Percentiles rank a stretch among this genome's conserved stretches.
These are phyloP conservation scores for Coniophora puteana DNA, from an alignment of 1,284 basidiomycete genomes.

Conservation along the genomic window DNA sequence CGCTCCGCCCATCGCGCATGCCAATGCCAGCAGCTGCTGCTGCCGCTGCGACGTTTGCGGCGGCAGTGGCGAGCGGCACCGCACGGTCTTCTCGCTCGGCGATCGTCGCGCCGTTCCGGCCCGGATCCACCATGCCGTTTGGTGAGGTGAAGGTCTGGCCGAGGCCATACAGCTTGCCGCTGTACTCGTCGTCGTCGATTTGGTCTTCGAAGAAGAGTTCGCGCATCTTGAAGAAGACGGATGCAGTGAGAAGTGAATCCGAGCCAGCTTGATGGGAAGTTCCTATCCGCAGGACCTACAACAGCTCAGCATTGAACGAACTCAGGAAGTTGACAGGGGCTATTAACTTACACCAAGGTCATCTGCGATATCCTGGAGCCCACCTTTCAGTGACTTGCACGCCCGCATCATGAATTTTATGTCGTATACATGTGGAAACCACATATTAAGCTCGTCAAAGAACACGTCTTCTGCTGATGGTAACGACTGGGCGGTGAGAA, in stretches of 20 bases:
- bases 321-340: slow-evolving; percentile 9
- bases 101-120: slow-evolving; percentile 67
- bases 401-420: slow-evolving; percentile 96
- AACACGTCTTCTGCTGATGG: slow-evolving; percentile 90
- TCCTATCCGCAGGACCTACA: slow-evolving; percentile 84
- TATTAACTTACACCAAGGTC: slow-evolving; percentile 73
- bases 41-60: too few relatives aligned
- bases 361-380: slow-evolving; percentile 95
- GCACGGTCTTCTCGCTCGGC: slow-evolving; percentile 74
- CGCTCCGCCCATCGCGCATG: slow-evolving; percentile 56
- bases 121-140: slow-evolving; percentile 61
- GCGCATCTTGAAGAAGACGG: slow-evolving; percentile 95
- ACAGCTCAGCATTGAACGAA: slow-evolving; percentile 1
- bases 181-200: slow-evolving; percentile 78
- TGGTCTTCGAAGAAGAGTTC: slow-evolving; percentile 87
- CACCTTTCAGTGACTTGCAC: slow-evolving; percentile 88
- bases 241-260: slow-evolving; percentile 90
- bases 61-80: too few relatives aligned
- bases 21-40: too few relatives aligned
- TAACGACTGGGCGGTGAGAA: slow-evolving; percentile 85
- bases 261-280: slow-evolving; percentile 95
- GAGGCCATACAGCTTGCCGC: slow-evolving; percentile 74
- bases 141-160: slow-evolving; percentile 68
- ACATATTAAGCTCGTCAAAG: slow-evolving; percentile 84
- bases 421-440: slow-evolving; percentile 98